Evolutionary conservation across 805 yeast species (phyloP), one percentile per base, ranked within the genome.

Genomic region (Yarrowia sp.): DNA sequence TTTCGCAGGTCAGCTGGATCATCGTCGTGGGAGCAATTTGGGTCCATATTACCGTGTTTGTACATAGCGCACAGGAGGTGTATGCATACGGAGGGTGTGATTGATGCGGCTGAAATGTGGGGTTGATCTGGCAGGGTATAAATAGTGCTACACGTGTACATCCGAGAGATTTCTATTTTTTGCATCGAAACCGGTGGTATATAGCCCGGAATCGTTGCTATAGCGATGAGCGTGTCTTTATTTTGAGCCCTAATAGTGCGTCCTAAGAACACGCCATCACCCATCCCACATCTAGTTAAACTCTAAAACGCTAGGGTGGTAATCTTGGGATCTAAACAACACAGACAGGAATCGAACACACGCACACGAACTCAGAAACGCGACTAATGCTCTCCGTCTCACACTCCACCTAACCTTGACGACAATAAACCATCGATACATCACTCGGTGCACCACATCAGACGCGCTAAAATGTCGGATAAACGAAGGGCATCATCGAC

Each of bases 401-500:
- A 31, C 8, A 7, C 29, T 7, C 33, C 18, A 39, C 44, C n/a
- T 47, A 29, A 29, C 51, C 18, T 44, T 18, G 18, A 16, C 36
- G 33, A 41, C 47, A 21, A 3, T 21, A 38, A 22, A 22, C 22
- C 49, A 16, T 16, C 46, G 13, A 6, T 24, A 24, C 6, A 21
- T 13, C 44, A 32, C 36, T 27, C 29, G 29, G n/a, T 22, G 8
- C 21, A 41, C 47, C 27, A 47, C 35, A 18, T 10, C 24, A 42
- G 6, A 24, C 32, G 16, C 44, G 24, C 19, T 2, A 38, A 2
- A 25, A 53, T 55, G 61, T 19, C 61, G 1, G 61, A 55, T 38
- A 55, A 55, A 27, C 18, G 61, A 29, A 55, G 61, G 21, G 61
- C 61, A 39, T 55, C 61, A 29, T 39, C 46, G 38, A 55, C 47